These are phyloP conservation scores for Rhizoclosmatium sp. DNA, from an alignment of 192 early-diverging fungal genomes.

Conservation along the genomic window DNA sequence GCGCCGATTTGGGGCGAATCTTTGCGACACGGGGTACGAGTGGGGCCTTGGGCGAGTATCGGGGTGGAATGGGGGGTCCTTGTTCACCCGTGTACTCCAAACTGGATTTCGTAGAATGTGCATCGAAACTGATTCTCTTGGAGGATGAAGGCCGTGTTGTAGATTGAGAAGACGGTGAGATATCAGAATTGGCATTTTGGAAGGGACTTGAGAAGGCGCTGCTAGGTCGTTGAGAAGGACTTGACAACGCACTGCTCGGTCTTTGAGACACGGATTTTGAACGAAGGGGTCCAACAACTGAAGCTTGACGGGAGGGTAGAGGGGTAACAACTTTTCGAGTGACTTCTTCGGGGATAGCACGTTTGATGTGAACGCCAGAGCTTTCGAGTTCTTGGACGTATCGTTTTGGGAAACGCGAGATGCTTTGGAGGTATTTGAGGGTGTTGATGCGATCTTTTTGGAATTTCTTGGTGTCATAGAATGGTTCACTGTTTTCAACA, in stretches of 20 bases:
- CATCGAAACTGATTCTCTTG: too few relatives aligned
- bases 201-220: too few relatives aligned
- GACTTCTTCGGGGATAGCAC: neutral
- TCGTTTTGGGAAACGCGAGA: slow-evolving; percentile 26
- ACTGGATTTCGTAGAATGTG: too few relatives aligned
- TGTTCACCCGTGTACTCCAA: too few relatives aligned
- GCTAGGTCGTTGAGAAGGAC: too few relatives aligned
- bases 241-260: too few relatives aligned
- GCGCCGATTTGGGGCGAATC: neutral
- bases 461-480: slow-evolving; percentile 8
- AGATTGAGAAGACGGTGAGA: too few relatives aligned
- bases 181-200: too few relatives aligned
- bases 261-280: too few relatives aligned
- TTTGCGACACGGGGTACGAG: slow-evolving; percentile 19
- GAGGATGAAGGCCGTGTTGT: too few relatives aligned
- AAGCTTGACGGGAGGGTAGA: neutral
- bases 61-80: neutral
- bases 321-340: slow-evolving; percentile 5
- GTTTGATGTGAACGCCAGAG: slow-evolving; percentile 1
- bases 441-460: slow-evolving; percentile 25
- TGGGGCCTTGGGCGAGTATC: slow-evolving; percentile 9
- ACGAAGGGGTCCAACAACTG: too few relatives aligned
- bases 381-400: slow-evolving; percentile 24
- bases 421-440: slow-evolving; percentile 28
- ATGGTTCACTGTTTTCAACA: slow-evolving; percentile 16